Percentiles rank a stretch among this genome's conserved stretches.
These are phyloP conservation scores for Orbilia brochopaga DNA, from an alignment of 2,329 filamentous ascomycete species.

Conservation along the genomic window DNA sequence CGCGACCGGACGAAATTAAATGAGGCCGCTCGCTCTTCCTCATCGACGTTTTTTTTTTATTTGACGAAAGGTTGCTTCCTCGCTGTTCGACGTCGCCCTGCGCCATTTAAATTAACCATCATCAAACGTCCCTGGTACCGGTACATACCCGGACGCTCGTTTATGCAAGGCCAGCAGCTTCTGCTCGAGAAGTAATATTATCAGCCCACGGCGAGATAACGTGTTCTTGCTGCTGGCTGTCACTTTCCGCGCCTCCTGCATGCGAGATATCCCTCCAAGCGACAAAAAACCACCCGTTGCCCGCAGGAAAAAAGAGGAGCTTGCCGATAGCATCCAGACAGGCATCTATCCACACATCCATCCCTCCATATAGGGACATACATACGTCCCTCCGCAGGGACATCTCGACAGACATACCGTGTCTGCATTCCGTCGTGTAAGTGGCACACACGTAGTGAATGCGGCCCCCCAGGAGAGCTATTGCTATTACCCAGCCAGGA, in stretches of 20 bases:
- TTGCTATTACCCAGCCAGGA: too few species aligned
- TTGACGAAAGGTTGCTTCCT: too few species aligned
- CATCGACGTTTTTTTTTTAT: too few species aligned
- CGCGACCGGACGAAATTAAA: background rate
- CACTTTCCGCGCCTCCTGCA: constrained; percentile 8
- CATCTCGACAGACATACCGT: too few species aligned
- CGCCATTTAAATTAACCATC: constrained; percentile 10
- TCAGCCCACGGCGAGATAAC: constrained; percentile 26
- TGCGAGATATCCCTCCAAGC: constrained; percentile 7
- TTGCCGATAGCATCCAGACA: background rate
- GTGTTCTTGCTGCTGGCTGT: constrained; percentile 7
- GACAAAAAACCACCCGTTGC: constrained; percentile 1
- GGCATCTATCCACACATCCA: background rate
- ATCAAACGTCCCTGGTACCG: constrained; percentile 20
- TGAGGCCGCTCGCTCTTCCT: background rate
- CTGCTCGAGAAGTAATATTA: constrained; percentile 28
- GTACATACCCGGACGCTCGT: constrained; percentile 47
- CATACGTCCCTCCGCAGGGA: too few species aligned
- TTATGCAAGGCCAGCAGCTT: constrained; percentile 49
- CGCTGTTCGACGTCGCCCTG: constrained; percentile 8
- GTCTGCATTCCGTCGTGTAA: too few species aligned
- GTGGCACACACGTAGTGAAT: too few species aligned
- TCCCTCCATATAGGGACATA: too few species aligned
- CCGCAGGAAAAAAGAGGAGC: background rate
- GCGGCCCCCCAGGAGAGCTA: too few species aligned